Evolutionary conservation across 2,329 filamentous ascomycete genomes (phyloP), one percentile per base, ranked within the genome.

Genomic region (Trichothecium sympodiale): DNA sequence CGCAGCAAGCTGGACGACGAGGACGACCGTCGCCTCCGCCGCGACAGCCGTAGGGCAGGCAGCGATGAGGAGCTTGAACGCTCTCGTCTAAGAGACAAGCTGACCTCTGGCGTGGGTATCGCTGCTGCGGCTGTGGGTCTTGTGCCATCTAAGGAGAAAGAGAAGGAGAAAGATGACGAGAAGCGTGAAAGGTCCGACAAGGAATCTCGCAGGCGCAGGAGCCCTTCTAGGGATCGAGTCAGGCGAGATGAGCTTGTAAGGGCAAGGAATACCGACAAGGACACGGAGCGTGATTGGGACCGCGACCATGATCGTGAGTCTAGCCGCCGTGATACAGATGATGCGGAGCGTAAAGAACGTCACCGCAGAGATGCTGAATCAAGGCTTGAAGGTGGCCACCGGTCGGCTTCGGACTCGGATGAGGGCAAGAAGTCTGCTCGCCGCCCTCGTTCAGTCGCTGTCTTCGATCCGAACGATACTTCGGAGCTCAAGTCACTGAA

Each of bases 401-500:
- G 48, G 29, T 48, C 58, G 39, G 36, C 59, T 42, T 51, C 67
- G 4, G 53, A 58, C 37, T 67, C 66, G 0, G 62, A 66, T 17
- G 60, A 58, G 17, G 56, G 47, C n/a, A 60, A 57, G 36, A 50
- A 53, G 33, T 41, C 52, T 8, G 54, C 55, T 14, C 60, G 66
- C 29, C 59, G 61, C 6, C 48, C 48, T 17, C 58, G 57, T 13
- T 45, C 53, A 26, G 56, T 65, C 1, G 51, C 54, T 29, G 57
- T 55, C 2, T 76, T 76, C 41, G 59, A 72, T 38, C 70, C 70
- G 5, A 74, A 66, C 18, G 64, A 76, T 43, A 60, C 68, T 3
- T 60, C 59, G 20, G 65, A 66, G 13, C 43, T 76, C 13, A 61
- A 58, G 38, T 62, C 65, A 8, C 51, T 74, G 29, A 69, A 71